Evolutionary conservation across 805 yeast species (phyloP), one percentile per base, ranked within the genome.

Genomic region (Priceomyces fermenticarens): DNA sequence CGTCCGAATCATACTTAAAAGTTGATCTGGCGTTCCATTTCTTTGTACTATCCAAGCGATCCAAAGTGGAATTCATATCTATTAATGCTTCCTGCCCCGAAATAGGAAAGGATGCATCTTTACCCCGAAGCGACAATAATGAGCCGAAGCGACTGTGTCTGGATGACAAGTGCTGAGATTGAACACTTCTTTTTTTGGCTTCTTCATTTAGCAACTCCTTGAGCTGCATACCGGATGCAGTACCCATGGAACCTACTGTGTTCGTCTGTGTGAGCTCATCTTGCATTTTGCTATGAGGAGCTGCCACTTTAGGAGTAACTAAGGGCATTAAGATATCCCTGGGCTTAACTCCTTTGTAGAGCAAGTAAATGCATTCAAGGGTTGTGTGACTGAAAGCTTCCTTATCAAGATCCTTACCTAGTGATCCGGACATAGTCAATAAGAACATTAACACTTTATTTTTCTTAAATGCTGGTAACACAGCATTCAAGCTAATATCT

Each of bases 141-240:
- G 97, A 82, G 0, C 99, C 99, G 66, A 91, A 91, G 39, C 96
- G 73, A 2, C 93, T 90, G 57, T 91, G 99, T 35, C 99, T 74
- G 1, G 88, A 73, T 1, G 86, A 75, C 1, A 81, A 67, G 39
- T 70, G 63, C 58, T 73, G 75, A 23, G 70, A 67, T 36, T 80
- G 72, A 27, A 60, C 55, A 31, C 64, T 67, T 43, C 77, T 78
- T 44, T 83, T 57, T 26, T 72, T 70, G 14, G 73, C 69, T 54
- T 91, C 97, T 40, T 73, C 73, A 2, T 68, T 65, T n/a, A 88
- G 65, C 6, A 87, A 57, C 14, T 72, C 76, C 32, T 70, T 60
- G 14, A 83, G 58, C 41, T 70, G 71, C 43, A 67, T 43, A 2
- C 75, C 75, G 1, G 69, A 55, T 1, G 61, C 56, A 0, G 72